Evolutionary conservation across 208 protist genomes (phyloP), one percentile per base, ranked within the genome.

Genomic region (Entamoeba invadens): DNA sequence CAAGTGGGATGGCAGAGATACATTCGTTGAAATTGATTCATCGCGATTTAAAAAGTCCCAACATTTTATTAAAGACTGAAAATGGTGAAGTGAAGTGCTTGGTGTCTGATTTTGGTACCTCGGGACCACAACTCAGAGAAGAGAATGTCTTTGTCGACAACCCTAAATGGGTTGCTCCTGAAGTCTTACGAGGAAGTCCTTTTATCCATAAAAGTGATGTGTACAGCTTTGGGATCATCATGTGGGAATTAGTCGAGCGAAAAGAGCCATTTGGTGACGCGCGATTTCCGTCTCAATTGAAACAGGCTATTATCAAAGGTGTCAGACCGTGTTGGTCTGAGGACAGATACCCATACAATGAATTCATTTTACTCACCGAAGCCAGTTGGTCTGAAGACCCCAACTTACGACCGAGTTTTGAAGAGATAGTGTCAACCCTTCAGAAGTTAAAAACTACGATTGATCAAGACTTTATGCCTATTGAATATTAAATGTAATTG

Each of bases 201-300:
- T 96, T 96, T 93, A 94, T 92, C 46, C n/a, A 96, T n/a, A 93
- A 94, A 5, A 95, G 94, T 4, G 96, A 97, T 95, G 95, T 97
- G 8, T 97, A 95, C 46, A 94, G 94, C 0, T 96, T 95, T 95
- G 96, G 93, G 8, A 94, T 97, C 25, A 94, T 97, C 1, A 77
- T 96, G 45, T 94, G 91, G 1, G 95, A 96, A 57, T 92, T 96
- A n/a, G 91, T 96, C 21, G 96, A 95, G 21, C 77, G 95, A 91
- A 42, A 93, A 42, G 68, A 51, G 14, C 95, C 95, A 57, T 95
- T 94, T 47, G 45, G 18, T 57, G 57, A 31, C 38, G 25, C 31
- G 25, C 25, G 38, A 31, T 77, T 77, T 77, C 10, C 38, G 18
- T 77, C 57, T 10, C 31, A 77, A 77, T 42, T 77, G 10, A n/a